Conservation (phyloP, 2,329 filamentous ascomycete genomes). For the Penicillium sp. region DNA sequence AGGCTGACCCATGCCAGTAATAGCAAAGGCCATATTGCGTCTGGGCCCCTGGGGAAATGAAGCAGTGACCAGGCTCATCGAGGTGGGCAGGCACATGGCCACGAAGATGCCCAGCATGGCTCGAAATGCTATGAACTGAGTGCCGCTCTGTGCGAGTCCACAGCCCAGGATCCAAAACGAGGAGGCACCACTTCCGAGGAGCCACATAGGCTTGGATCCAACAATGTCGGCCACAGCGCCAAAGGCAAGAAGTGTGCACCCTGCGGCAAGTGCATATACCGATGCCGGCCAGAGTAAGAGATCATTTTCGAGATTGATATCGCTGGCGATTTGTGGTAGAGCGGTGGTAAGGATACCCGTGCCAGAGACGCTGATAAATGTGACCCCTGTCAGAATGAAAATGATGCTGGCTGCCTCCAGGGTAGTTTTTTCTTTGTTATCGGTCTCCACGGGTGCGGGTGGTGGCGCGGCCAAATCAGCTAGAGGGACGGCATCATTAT, state of each 20-base stretch:
- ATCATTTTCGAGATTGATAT: neutral
- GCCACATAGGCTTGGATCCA: neutral
- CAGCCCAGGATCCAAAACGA: neutral
- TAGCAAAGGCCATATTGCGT: constrained; percentile 53
- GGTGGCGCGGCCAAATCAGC: no score
- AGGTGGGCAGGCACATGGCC: constrained; percentile 27
- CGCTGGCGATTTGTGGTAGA: neutral
- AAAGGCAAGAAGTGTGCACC: neutral
- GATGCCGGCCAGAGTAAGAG: neutral
- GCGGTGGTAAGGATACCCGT: neutral
- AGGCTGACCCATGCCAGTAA: constrained; percentile 50
- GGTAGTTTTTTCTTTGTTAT: no score
- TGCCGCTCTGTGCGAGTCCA: neutral
- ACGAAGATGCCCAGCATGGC: neutral
- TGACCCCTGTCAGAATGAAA: neutral
- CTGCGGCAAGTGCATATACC: neutral
- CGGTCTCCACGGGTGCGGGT: no score
- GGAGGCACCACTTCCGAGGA: neutral
- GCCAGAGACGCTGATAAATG: neutral
- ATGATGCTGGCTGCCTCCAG: neutral
- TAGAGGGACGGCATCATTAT: no score
- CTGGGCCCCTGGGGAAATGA: constrained; percentile 34
- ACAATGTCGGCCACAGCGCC: neutral
- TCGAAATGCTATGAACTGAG: neutral
- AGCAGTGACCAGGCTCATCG: constrained; percentile 1